Evolutionary conservation across 83 land plant species (phyloP).

Genomic region (Thuja plicata): DNA sequence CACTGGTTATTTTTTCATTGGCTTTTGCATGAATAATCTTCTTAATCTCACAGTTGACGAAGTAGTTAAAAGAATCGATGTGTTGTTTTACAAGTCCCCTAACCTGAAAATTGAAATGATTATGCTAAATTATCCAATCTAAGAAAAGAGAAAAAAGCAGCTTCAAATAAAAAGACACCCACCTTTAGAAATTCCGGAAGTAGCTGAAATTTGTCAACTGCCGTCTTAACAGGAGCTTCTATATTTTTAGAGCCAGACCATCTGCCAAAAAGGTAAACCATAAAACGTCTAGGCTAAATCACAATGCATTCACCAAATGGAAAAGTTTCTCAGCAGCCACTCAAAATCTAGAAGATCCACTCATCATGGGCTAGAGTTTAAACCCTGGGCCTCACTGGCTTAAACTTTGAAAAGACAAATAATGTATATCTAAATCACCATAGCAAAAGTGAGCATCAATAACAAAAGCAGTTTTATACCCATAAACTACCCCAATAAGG

Average conservation of each 20-base stretch:
- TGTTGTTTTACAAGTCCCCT: slow-evolving; percentile 95
- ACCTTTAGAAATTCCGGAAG: slow-evolving; percentile 95
- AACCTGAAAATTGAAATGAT: slow-evolving; percentile 49
- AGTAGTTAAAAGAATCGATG: slow-evolving; percentile 93
- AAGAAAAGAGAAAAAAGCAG: neutral
- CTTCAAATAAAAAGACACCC: neutral
- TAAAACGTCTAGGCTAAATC: neutral
- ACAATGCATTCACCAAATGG: neutral
- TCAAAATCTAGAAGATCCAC: neutral
- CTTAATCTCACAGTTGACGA: slow-evolving; percentile 78
- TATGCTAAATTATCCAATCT: neutral
- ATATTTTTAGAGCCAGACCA: slow-evolving; percentile 25
- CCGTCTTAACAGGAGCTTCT: slow-evolving; percentile 70
- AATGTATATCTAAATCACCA: neutral
- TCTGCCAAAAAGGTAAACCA: neutral
- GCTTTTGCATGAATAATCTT: slow-evolving; percentile 86
- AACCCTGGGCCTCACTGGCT: neutral
- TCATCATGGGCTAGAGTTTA: neutral
- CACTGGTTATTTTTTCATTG: slow-evolving; percentile 64
- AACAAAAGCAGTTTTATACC: neutral
- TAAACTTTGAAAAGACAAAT: neutral
- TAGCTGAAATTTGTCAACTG: slow-evolving; percentile 90
- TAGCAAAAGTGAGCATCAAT: neutral
- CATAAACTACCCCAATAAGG: neutral
- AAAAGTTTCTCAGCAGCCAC: neutral